Conservation (phyloP, 176 grass and related monocot species). For the Eragrostis curvula region DNA sequence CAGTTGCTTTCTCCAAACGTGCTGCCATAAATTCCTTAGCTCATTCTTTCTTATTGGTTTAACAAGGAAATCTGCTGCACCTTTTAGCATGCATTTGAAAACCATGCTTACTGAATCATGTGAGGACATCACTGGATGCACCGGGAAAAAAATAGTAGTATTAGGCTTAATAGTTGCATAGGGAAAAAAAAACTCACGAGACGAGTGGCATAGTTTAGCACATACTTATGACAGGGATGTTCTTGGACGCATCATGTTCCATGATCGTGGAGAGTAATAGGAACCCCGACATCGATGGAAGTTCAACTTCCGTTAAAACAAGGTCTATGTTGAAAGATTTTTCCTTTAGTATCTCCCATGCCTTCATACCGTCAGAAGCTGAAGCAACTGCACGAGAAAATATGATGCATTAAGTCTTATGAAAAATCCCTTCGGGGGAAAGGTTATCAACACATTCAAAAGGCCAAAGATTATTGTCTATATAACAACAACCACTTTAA, state of each 20-base stretch:
- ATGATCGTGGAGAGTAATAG: slow-evolving; percentile 89
- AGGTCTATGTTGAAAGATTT: slow-evolving; percentile 90
- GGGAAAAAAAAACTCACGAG: not conserved
- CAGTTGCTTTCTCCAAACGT: slow-evolving; percentile 97
- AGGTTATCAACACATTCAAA: not conserved
- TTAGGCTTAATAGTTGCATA: slow-evolving; percentile 2
- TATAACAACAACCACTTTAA: not conserved
- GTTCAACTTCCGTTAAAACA: slow-evolving; percentile 93
- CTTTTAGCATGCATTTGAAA: slow-evolving; percentile 99
- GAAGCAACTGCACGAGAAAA: slow-evolving; percentile 57
- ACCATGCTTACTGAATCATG: slow-evolving; percentile 94
- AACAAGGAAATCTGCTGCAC: slow-evolving; percentile 94
- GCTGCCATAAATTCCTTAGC: slow-evolving; percentile 93
- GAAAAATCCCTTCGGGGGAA: not conserved
- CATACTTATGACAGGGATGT: slow-evolving; percentile 99
- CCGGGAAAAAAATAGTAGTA: slow-evolving; percentile 1
- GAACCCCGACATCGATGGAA: slow-evolving; percentile 91
- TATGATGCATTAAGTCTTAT: slow-evolving; percentile 3
- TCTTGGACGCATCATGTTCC: slow-evolving; percentile 89
- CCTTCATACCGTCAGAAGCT: slow-evolving; percentile 82
- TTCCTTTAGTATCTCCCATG: slow-evolving; percentile 84
- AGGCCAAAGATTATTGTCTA: not conserved
- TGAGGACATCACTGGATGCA: slow-evolving; percentile 95
- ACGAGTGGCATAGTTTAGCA: not conserved
- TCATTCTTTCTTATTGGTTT: slow-evolving; percentile 98